phyloP scores from a whole-genome alignment of 2,329 filamentous ascomycete genomes.

The Microascus cirrosus region DNA sequence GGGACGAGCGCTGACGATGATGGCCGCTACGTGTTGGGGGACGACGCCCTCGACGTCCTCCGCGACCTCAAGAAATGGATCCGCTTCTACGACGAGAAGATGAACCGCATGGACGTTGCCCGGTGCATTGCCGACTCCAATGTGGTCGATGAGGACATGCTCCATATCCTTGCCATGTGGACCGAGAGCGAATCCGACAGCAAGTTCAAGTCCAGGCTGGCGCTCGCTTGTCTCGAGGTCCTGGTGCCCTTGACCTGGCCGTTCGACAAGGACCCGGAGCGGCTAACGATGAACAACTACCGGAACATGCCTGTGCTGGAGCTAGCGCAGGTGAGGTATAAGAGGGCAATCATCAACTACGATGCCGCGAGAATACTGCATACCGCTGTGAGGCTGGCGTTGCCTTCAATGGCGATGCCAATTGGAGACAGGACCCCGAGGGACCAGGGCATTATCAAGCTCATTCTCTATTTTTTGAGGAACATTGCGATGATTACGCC shows the following conservation, averaged over 20 bases:
- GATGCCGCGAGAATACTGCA: conserved; percentile 68
- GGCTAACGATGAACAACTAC: conserved; percentile 88
- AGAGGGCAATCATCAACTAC: conserved; percentile 76
- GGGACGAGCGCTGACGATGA: conserved; percentile 70
- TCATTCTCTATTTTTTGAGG: conserved; percentile 78
- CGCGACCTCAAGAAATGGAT: conserved; percentile 95
- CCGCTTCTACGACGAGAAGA: conserved; percentile 85
- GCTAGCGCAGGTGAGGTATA: conserved; percentile 81
- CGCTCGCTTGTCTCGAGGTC: conserved; percentile 79
- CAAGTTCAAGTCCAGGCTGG: conserved; percentile 66
- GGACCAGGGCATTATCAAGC: conserved; percentile 86
- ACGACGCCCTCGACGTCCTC: conserved; percentile 83
- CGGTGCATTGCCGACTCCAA: conserved; percentile 87
- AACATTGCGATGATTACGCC: conserved; percentile 81
- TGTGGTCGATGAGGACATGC: conserved; percentile 76
- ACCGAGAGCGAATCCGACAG: conserved; percentile 60
- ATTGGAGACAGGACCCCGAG: conserved; percentile 64
- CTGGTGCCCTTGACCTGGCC: conserved; percentile 93
- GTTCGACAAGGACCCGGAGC: conserved; percentile 63
- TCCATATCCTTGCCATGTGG: conserved; percentile 82
- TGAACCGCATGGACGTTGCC: conserved; percentile 88
- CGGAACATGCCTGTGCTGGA: conserved; percentile 83
- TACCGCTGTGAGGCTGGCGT: conserved; percentile 65
- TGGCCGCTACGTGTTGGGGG: conserved; percentile 77
- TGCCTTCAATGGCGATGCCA: conserved; percentile 76